A percentile compares a stretch with the other conserved stretches of the same genome.
Conservation (phyloP, 371 early-diverging fungal genomes). For the Blastocladiella emersonii region DNA sequence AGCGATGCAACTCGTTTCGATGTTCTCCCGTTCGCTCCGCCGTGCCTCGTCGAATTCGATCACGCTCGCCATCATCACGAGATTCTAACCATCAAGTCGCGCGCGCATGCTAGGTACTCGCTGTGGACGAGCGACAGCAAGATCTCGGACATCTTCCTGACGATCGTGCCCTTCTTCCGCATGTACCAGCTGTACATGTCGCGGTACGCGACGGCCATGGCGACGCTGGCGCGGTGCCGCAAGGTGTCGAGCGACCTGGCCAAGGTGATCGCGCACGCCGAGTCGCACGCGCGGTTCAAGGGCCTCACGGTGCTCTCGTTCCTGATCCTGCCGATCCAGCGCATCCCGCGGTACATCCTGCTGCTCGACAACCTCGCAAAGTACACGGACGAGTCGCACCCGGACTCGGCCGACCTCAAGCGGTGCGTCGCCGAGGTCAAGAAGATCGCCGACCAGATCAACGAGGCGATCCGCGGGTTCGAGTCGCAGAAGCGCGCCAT, state of each 20-base stretch:
- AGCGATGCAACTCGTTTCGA: too few species aligned
- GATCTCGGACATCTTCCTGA: neutral
- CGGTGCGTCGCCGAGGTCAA: neutral
- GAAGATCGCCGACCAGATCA: neutral
- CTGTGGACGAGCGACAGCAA: neutral
- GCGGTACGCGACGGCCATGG: neutral
- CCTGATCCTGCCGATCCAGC: slow-evolving; percentile 3
- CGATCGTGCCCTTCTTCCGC: neutral
- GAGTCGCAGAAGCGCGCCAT: neutral
- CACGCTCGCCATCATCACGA: too few species aligned
- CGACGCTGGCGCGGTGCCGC: neutral
- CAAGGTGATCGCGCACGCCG: neutral
- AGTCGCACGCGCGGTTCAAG: neutral
- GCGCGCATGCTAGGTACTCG: neutral
- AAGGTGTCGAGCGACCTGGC: neutral
- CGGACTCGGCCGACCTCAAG: neutral
- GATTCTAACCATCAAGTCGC: too few species aligned
- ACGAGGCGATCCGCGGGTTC: neutral
- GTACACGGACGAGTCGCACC: neutral
- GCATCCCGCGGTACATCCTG: slow-evolving; percentile 3
- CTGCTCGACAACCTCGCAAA: slow-evolving; percentile 1
- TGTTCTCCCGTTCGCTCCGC: too few species aligned
- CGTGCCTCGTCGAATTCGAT: too few species aligned
- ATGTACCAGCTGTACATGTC: slow-evolving; percentile 1
- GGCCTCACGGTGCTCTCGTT: neutral